These are phyloP conservation scores for Cladobotryum protrusum DNA, from an alignment of 2,329 filamentous ascomycete species.

Conservation along the genomic window DNA sequence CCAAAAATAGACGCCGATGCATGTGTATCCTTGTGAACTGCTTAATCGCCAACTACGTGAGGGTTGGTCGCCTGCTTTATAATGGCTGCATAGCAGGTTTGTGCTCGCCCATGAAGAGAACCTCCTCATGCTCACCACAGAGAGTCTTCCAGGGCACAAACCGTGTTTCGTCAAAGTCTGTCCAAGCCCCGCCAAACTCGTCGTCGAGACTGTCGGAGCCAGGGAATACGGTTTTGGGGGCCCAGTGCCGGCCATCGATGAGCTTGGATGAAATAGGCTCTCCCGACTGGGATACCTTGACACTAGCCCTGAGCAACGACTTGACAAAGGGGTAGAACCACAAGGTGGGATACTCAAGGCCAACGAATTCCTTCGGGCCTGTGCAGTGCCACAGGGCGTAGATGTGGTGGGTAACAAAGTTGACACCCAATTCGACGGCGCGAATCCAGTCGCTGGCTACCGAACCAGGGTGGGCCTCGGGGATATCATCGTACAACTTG, in stretches of 20 bases:
- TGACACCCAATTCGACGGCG: slow-evolving; percentile 28
- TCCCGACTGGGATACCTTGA: slow-evolving; percentile 18
- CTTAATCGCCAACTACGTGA: background rate
- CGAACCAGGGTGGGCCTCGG: slow-evolving; percentile 21
- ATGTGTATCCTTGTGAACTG: background rate
- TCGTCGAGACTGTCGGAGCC: slow-evolving; percentile 2
- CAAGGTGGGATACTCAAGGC: slow-evolving; percentile 27
- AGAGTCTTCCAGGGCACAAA: slow-evolving; percentile 24
- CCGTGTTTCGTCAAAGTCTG: slow-evolving; percentile 14
- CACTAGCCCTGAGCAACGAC: slow-evolving; percentile 24
- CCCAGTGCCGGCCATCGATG: slow-evolving; percentile 28
- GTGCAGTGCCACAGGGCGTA: slow-evolving; percentile 35
- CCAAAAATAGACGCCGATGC: background rate
- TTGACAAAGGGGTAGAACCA: slow-evolving; percentile 33
- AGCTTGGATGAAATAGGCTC: slow-evolving; percentile 20
- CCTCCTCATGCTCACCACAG: slow-evolving; percentile 19
- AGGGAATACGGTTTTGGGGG: slow-evolving; percentile 15
- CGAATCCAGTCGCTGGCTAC: slow-evolving; percentile 26
- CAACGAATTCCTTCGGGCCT: slow-evolving; percentile 28
- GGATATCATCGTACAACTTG: slow-evolving; percentile 25
- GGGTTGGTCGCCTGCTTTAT: too few species aligned
- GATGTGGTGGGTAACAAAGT: slow-evolving; percentile 31
- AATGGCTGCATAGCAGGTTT: background rate
- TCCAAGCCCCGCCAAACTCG: slow-evolving; percentile 21
- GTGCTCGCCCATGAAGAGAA: slow-evolving; percentile 20